Evolutionary conservation across 305 asterid genomes (phyloP).

Genomic region (Fraxinus xanthoxyloides): DNA sequence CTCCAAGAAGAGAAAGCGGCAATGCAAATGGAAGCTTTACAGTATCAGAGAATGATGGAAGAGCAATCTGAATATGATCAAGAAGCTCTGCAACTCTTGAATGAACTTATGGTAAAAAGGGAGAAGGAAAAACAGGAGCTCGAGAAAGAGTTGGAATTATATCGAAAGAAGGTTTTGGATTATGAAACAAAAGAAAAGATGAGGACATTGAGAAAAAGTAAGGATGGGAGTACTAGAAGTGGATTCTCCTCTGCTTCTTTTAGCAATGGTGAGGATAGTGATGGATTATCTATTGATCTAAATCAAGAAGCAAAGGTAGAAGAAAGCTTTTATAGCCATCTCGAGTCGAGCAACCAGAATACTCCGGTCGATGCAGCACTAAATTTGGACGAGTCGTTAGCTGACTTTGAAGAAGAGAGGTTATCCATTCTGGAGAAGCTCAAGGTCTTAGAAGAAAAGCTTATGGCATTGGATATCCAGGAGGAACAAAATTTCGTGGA

Average conservation of each 20-base stretch:
- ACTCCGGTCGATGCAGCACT: slow-evolving; percentile 63
- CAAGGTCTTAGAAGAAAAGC: slow-evolving; percentile 79
- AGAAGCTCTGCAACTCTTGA: slow-evolving; percentile 87
- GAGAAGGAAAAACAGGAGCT: slow-evolving; percentile 87
- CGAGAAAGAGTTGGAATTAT: slow-evolving; percentile 48
- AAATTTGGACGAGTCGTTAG: slow-evolving; percentile 68
- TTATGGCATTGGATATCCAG: slow-evolving; percentile 53
- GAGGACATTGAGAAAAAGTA: slow-evolving; percentile 48
- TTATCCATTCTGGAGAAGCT: slow-evolving; percentile 80
- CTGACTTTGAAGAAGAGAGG: slow-evolving; percentile 87
- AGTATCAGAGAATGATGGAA: slow-evolving; percentile 98
- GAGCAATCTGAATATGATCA: slow-evolving; percentile 96
- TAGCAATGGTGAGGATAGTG: slow-evolving; percentile 77
- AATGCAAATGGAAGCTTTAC: slow-evolving; percentile 96
- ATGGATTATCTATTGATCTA: slow-evolving; percentile 67
- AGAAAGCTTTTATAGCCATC: slow-evolving; percentile 37
- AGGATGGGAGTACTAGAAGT: slow-evolving; percentile 56
- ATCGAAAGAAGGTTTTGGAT: slow-evolving; percentile 64
- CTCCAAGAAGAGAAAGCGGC: slow-evolving; percentile 97
- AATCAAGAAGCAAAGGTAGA: slow-evolving; percentile 66
- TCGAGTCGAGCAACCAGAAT: slow-evolving; percentile 31
- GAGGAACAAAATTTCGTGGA: slow-evolving; percentile 36
- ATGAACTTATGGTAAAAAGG: slow-evolving; percentile 87
- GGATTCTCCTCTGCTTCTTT: slow-evolving; percentile 66
- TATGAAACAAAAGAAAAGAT: slow-evolving; percentile 61